Conservation (phyloP, 1,284 basidiomycete species). For the Malassezia globosa region DNA sequence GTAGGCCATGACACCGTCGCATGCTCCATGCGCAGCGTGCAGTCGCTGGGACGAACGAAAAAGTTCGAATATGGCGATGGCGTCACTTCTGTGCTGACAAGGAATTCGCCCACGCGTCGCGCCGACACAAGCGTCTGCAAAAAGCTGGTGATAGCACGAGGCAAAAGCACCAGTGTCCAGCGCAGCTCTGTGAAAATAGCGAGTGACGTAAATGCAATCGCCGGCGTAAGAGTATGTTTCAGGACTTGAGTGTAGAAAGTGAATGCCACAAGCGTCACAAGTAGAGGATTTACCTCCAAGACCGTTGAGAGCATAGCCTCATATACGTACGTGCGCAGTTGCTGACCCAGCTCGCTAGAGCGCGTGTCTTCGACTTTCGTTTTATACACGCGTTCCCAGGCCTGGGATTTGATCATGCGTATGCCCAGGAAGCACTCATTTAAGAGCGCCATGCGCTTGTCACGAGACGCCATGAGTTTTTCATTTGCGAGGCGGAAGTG, state of each 20-base stretch:
- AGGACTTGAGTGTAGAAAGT: conserved; percentile 24
- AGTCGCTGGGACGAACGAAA: not conserved
- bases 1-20: not conserved
- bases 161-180: conserved; percentile 25
- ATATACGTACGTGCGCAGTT: conserved; percentile 4
- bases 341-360: conserved; percentile 2
- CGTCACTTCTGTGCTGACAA: conserved; percentile 67
- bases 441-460: conserved; percentile 13
- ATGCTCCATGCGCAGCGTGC: conserved; percentile 8
- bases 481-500: conserved; percentile 7
- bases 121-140: conserved; percentile 62
- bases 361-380: not conserved
- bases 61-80: conserved; percentile 4
- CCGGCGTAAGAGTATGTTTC: conserved; percentile 23
- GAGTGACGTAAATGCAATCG: conserved; percentile 30
- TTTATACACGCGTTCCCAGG: conserved; percentile 14
- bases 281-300: conserved; percentile 19
- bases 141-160: conserved; percentile 24
- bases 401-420: conserved; percentile 19
- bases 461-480: conserved; percentile 13
- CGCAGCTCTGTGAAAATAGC: conserved; percentile 16
- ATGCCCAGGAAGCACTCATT: conserved; percentile 18
- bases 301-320: conserved; percentile 3
- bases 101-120: conserved; percentile 66
- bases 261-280: conserved; percentile 24